Base-by-base conservation (phyloP, 352 stramenopile genomes). In the Globisporangium irregulare region DNA sequence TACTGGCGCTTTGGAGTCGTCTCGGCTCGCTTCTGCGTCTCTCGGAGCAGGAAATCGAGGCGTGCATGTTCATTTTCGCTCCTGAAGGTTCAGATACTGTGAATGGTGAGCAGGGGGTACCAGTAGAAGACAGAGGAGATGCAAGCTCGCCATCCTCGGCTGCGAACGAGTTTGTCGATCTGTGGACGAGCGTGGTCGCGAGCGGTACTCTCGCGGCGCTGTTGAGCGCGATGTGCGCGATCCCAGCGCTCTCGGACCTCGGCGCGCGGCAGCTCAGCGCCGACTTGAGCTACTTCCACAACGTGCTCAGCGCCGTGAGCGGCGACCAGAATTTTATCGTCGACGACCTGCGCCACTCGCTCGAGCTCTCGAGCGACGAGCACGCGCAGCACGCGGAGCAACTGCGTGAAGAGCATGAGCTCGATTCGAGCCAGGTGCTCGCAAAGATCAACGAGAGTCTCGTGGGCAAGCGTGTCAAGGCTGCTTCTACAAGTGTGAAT, bases 281-380 rank as follows among this genome's bases (percentile, higher is more conserved):
- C 1, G 88, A 95, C 57, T 32, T 94, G 50, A 76, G 75, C 41
- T 95, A 95, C 66, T 92, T 94, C 48, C 72, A 90, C 67, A 95
- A 93, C 59, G 85, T 94, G 14, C 68, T 94, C 50, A 90, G 76
- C 57, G 88, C 88, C 0, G 79, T 95, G 18, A 83, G 86, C 4
- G 80, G 71, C 32, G 80, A 88, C 10, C 71, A 69, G 29, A 89
- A 86, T 62, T 85, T 86, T 22, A 74, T 89, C 5, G 60, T 87
- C 22, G 75, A 89, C 25, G 81, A 85, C 24, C 55, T 87, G 66
- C 76, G 76, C 48, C 51, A 66, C 22, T 69, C 74, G n/a, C 71
- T 90, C n/a, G 75, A 83, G 38, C 72, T 78, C 55, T 67, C 79
- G 41, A 20, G 72, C 12, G 68, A 71, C 10, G 59, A 64, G 0